These are phyloP conservation scores for Penicillium sp. DNA, from an alignment of 2,329 filamentous ascomycete genomes.

Conservation along the genomic window DNA sequence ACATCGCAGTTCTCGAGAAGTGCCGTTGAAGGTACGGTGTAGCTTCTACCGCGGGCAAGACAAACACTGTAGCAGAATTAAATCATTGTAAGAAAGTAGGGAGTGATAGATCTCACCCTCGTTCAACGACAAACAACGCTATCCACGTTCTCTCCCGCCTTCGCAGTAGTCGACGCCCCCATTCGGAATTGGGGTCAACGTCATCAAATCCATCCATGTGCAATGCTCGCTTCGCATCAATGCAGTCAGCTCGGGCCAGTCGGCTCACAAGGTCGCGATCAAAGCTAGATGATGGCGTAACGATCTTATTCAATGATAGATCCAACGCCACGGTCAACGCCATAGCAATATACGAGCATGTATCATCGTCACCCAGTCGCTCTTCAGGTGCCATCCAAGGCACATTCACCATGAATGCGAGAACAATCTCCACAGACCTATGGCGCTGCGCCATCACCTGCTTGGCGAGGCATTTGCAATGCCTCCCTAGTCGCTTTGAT, in stretches of 20 bases:
- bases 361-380: conserved; percentile 61
- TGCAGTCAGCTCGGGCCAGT: conserved; percentile 65
- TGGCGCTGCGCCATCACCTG: conserved; percentile 62
- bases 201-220: conserved; percentile 67
- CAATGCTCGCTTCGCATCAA: conserved; percentile 65
- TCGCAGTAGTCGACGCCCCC: conserved; percentile 61
- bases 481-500: conserved; percentile 64
- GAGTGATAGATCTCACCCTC: conserved; percentile 49
- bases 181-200: conserved; percentile 60
- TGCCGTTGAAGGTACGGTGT: conserved; percentile 65
- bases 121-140: conserved; percentile 69
- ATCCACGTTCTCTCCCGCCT: conserved; percentile 70
- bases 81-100: not conserved
- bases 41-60: conserved; percentile 66
- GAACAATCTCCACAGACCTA: conserved; percentile 70
- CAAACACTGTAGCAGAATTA: conserved; percentile 53
- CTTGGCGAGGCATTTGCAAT: conserved; percentile 63
- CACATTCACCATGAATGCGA: conserved; percentile 73
- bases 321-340: conserved; percentile 69
- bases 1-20: conserved; percentile 66
- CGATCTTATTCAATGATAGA: conserved; percentile 67
- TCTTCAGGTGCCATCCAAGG: conserved; percentile 65
- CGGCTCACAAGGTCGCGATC: conserved; percentile 47
- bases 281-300: conserved; percentile 56
- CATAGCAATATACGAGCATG: conserved; percentile 68